Base-by-base conservation (phyloP, 768 basidiomycete genomes). In the Termitomyces sp. region DNA sequence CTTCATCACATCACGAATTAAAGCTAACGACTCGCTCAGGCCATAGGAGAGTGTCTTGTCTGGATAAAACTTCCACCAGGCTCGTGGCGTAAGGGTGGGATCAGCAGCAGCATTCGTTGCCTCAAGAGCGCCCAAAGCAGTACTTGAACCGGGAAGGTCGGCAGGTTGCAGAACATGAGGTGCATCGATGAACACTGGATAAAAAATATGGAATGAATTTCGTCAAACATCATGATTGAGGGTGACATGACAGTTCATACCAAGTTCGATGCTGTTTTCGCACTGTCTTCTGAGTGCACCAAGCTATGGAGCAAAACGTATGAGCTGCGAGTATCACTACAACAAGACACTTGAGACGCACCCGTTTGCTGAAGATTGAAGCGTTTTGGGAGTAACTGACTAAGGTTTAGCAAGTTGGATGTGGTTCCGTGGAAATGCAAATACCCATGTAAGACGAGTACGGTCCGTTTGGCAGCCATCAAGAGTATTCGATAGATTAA, bases 231-330 rank as follows among this genome's bases (percentile, higher is more conserved):
- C 25, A 25, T 25, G 25, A 14, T 25, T 10, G 38, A 49, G 14
- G 31, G 40, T 40, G 38, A 48, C 20, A 40, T 10, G 38, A 20
- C 29, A 38, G 20, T 25, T 66, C 72, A 37, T 57, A 88, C 90
- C 86, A 58, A 91, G 76, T 64, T 92, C 88, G 45, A 90, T 71
- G 57, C 81, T 79, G 64, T 86, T 85, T 60, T 77, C 83, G 64
- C 85, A 84, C 60, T 87, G 80, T 72, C 89, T 91, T 55, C 89
- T 81, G 32, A 92, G 75, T 2, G 89, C 90, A 20, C 87, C 88
- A 49, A 91, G 75, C 89, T 92, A 66, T 49, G 48, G 25, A 56
- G 17, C 48, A 57, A 5, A 14, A 15, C 25, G 1, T 34, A 34
- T 38, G 36, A 8, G 29, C 50, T 20, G 31, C 40, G 5, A 42